phyloP scores from a whole-genome alignment of 2,329 filamentous ascomycete species.

The Trichocomaceae sp. region DNA sequence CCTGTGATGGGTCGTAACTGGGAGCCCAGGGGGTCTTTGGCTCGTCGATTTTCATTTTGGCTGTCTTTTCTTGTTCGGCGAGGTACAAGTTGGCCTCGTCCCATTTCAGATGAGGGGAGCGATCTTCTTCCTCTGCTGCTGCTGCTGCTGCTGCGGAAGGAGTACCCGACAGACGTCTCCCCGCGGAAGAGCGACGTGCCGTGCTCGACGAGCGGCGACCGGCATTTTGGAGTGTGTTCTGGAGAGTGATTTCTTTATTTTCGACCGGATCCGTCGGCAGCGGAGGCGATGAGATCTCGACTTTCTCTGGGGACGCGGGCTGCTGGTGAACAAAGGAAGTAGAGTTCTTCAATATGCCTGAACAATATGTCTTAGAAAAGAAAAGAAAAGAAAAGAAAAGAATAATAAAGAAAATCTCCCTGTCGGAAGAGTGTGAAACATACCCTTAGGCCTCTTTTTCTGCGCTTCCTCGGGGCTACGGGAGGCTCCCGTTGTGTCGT shows the following conservation, averaged over 20 bases:
- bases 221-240: constrained; percentile 92
- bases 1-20: constrained; percentile 83
- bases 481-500: constrained; percentile 6
- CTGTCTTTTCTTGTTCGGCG: constrained; percentile 88
- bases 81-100: constrained; percentile 97
- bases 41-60: constrained; percentile 98
- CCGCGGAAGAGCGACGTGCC: constrained; percentile 54
- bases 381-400: too few species aligned
- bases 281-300: constrained; percentile 25
- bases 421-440: constrained; percentile 13
- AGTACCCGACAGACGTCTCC: constrained; percentile 63
- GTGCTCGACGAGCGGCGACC: constrained; percentile 78
- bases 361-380: not conserved
- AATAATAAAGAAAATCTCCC: not conserved
- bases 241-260: constrained; percentile 80
- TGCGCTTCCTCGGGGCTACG: constrained; percentile 29
- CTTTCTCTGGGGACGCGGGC: constrained; percentile 37
- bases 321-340: constrained; percentile 56
- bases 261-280: constrained; percentile 40
- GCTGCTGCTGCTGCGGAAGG: constrained; percentile 36
- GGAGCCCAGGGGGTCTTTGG: constrained; percentile 95
- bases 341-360: constrained; percentile 90
- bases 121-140: constrained; percentile 48
- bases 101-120: constrained; percentile 84
- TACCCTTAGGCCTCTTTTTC: constrained; percentile 38